Base-by-base conservation (phyloP, 768 basidiomycete species). In the Dacryopinax primogenitus region DNA sequence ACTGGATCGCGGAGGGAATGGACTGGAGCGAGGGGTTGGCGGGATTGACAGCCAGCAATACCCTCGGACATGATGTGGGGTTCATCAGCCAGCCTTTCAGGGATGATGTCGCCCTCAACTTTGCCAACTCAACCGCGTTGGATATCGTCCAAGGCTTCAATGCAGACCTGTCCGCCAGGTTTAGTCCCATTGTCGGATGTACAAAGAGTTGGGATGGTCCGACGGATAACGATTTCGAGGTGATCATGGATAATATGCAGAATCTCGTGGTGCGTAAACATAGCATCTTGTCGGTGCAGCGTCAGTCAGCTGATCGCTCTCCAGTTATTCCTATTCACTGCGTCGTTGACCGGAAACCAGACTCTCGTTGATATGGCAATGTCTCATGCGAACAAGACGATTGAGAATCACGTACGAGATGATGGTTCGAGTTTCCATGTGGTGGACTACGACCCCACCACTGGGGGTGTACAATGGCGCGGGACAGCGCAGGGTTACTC, bases 171-270 rank as follows among this genome's bases (percentile, higher is more conserved):
- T 85, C 85, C 0, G 77, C 75, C 1, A 78, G 86, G 15, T 88
- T 82, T 71, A 81, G 76, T 69, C 77, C 81, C 1, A 72, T 77
- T 2, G 86, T 86, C 33, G 86, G 86, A 18, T 85, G 84, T 68
- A 87, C 86, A 4, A 77, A 84, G n/a, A 85, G 84, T 71, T 87
- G 85, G 85, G 82, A 86, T 69, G 21, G 34, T n/a, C 44, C 7
- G 32, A 44, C 62, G 23, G 62, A 63, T 61, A 41, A 64, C n/a
- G 63, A 67, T n/a, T 32, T 36, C 26, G 67, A 82, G 82, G 86
- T 87, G 62, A 86, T 88, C 72, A 86, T 87, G 51, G 86, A 88
- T 75, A 87, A 86, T 71, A 86, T 88, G 86, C 86, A 88, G 84
- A 88, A 85, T 69, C 79, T 88, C 21, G 85, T 87, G 66, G 75